Base-by-base conservation (phyloP, 257 asterid species). In the Nicotiana noctiflora region DNA sequence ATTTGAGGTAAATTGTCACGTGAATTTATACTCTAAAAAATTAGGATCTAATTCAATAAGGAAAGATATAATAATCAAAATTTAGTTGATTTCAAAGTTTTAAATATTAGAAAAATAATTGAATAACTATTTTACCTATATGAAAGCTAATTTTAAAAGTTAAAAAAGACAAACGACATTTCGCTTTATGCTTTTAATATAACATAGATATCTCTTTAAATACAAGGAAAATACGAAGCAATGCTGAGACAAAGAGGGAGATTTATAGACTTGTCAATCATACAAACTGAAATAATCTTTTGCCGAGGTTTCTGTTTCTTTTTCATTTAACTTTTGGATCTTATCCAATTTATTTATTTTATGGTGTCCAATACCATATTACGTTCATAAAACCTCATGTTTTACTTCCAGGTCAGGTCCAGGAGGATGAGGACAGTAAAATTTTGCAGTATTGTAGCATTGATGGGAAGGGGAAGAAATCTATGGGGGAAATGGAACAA, bases 401-500 rank as follows among this genome's bases (percentile, higher is more conserved):
- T 82, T 75, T 80, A 10, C 66, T 85, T 85, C 81, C 98, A 95
- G 98, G 97, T 66, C 91, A 88, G 83, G 85, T 90, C 61, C 83
- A 88, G 85, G 93, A 70, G 75, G 95, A 88, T 31, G 98, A 90
- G 59, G 98, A 95, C 85, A 74, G 92, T 86, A 95, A 93, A 77
- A 92, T 95, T 76, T 86, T 93, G 88, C 98, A 89, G 2, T 95
- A 95, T 86, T 95, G 98, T 88, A 92, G 90, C 88, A 37, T 95
- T 80, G 95, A 93, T 70, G 61, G 84, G 84, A 90, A 93, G 76
- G 67, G 83, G 78, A 95, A 93, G 86, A 95, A 85, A 92, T 65
- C 93, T 40, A 5, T 95, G 17, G 98, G 98, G 27, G 98, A 95
- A 88, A 95, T 95, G 98, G 98, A 95, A 84, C 98, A 95, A 86